Conservation (phyloP, 164 flowering plant genomes). For the Kalanchoe fedtschenkoi region DNA sequence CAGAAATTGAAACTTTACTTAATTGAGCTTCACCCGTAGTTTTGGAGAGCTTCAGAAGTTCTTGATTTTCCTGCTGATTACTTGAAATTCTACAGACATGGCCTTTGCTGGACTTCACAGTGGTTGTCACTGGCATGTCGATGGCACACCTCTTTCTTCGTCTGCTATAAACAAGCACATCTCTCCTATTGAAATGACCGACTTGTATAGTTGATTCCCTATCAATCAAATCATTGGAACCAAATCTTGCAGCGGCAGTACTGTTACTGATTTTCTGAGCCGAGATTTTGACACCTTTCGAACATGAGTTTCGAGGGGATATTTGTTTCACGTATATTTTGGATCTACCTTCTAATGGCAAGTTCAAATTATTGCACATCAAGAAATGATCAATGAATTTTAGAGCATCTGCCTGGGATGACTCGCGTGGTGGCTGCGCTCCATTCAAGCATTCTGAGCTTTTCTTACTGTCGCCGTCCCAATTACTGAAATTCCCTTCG, state of each 20-base stretch:
- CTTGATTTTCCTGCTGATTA: not conserved
- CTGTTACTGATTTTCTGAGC: constrained; percentile 29
- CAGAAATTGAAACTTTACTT: not conserved
- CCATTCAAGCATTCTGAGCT: constrained; percentile 39
- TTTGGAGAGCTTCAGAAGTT: not conserved
- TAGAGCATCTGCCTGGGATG: constrained; percentile 62
- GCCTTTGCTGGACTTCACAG: not conserved
- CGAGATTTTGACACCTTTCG: constrained; percentile 41
- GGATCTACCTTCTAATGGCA: constrained; percentile 16
- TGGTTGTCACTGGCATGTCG: constrained; percentile 3
- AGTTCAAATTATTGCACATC: constrained; percentile 18
- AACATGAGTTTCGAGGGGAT: constrained; percentile 24
- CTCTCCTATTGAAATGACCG: constrained; percentile 22
- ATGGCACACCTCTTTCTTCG: constrained; percentile 15
- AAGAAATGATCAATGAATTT: constrained; percentile 54
- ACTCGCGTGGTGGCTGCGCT: constrained; percentile 62
- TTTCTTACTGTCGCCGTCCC: constrained; percentile 11
- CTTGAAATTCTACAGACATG: not conserved
- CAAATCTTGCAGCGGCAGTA: constrained; percentile 16
- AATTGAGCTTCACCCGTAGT: not conserved
- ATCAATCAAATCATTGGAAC: constrained; percentile 60
- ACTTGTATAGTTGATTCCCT: constrained; percentile 47
- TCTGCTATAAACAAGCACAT: not conserved
- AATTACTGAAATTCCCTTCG: constrained; percentile 3
- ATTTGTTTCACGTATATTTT: constrained; percentile 14